A percentile compares a stretch with the other conserved stretches of the same genome.
phyloP scores from a whole-genome alignment of 2,329 filamentous ascomycete species.

The Penicillium palitans region DNA sequence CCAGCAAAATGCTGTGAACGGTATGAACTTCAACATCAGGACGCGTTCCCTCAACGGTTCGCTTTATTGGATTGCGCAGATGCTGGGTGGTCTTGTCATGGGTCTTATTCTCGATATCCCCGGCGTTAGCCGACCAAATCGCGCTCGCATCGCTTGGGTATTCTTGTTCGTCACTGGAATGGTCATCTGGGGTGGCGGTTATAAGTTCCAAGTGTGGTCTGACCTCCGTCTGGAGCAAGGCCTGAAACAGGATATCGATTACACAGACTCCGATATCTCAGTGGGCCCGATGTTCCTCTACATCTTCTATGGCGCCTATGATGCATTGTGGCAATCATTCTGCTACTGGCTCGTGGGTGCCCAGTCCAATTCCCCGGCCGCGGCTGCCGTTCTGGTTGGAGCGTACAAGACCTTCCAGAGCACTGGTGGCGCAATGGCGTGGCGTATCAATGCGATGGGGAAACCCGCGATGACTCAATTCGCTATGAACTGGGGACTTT shows the following conservation, averaged over 20 bases:
- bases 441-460: slow-evolving; percentile 45
- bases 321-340: slow-evolving; percentile 66
- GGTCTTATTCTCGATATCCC: slow-evolving; percentile 42
- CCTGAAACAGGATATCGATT: slow-evolving; percentile 51
- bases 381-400: slow-evolving; percentile 49
- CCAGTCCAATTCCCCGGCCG: slow-evolving; percentile 44
- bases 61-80: slow-evolving; percentile 59
- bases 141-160: slow-evolving; percentile 51
- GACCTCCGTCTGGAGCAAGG: slow-evolving; percentile 43
- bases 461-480: slow-evolving; percentile 45
- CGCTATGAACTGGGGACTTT: slow-evolving; percentile 50
- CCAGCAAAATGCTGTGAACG: slow-evolving; percentile 59
- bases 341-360: slow-evolving; percentile 63
- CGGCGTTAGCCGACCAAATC: slow-evolving; percentile 46
- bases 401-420: slow-evolving; percentile 51
- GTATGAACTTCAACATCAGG: slow-evolving; percentile 56
- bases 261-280: slow-evolving; percentile 50
- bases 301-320: slow-evolving; percentile 69
- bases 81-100: slow-evolving; percentile 53
- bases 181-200: slow-evolving; percentile 62
- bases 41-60: slow-evolving; percentile 57
- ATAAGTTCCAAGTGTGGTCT: slow-evolving; percentile 63
- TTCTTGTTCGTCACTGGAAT: slow-evolving; percentile 53
- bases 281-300: slow-evolving; percentile 67
- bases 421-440: slow-evolving; percentile 49